Evolutionary conservation across 306 rosid genomes (phyloP), one percentile per base, ranked within the genome.

Genomic region (Vigna reflexopilosa): DNA sequence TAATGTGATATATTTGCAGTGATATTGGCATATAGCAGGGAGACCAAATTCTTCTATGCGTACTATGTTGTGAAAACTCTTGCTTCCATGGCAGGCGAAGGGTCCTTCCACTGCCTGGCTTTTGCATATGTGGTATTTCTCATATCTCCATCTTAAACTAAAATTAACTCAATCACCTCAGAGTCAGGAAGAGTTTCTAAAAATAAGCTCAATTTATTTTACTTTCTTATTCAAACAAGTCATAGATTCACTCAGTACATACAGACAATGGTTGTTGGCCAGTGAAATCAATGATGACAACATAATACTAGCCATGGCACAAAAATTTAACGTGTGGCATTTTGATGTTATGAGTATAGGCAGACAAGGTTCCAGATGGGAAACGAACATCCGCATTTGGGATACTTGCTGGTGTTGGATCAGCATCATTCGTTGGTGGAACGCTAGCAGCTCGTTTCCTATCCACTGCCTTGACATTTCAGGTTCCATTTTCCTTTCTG

Each of bases 391-490:
- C 95, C 4, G 91, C 95, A 58, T 94, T 94, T 7, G 97, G 92
- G 83, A 77, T 92, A 36, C 90, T 94, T 3, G 82, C 90, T 15
- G 97, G 98, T 19, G 85, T 90, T 34, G 38, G 56, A 38, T 92
- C 97, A 6, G 88, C 93, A 3, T 73, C 97, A 66, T 90, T 81
- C 36, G 91, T 94, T 5, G 87, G 87, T 36, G 97, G 95, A 65
- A 92, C 96, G 7, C 54, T 92, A 45, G 92, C 86, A 6, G 85
- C 97, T 80, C 93, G 97, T 73, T 88, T 94, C 64, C 90, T 94
- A 48, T 71, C 97, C 51, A 70, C 93, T 13, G 85, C 80, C 24
- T 82, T 61, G 44, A 77, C 90, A 78, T 94, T 94, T 87, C 92
- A 88, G 97, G 97, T 84, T 52, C 17, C n/a, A 42, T 17, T 30